A percentile compares a stretch with the other conserved stretches of the same genome.
Conservation (phyloP, 305 asterid species). For the Fraxinus paxiana region DNA sequence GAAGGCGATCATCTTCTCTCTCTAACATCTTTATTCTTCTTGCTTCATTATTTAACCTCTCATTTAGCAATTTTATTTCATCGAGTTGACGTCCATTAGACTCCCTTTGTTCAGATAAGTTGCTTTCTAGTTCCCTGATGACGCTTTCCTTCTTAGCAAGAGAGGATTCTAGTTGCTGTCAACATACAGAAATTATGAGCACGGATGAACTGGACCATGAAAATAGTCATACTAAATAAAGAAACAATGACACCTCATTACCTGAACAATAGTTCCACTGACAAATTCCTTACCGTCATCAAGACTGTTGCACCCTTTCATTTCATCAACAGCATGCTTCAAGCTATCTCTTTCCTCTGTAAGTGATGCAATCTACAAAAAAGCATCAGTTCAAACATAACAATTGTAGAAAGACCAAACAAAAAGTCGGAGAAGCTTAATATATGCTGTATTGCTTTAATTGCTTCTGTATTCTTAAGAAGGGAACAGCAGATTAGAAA, state of each 20-base stretch:
- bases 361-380: constrained; percentile 57
- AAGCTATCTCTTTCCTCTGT: constrained; percentile 69
- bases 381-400: constrained; percentile 29
- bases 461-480: constrained; percentile 14
- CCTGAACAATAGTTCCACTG: constrained; percentile 57
- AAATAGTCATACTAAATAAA: not conserved
- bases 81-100: constrained; percentile 55
- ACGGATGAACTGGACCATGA: constrained; percentile 17
- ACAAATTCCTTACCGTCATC: constrained; percentile 50
- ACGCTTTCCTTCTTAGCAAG: constrained; percentile 65
- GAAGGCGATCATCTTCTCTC: constrained; percentile 83
- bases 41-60: constrained; percentile 68
- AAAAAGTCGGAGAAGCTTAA: not conserved
- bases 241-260: constrained; percentile 21
- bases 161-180: constrained; percentile 79
- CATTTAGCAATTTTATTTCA: constrained; percentile 74
- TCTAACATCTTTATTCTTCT: constrained; percentile 80
- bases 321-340: constrained; percentile 41
- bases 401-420: constrained; percentile 21
- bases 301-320: constrained; percentile 45
- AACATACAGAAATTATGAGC: constrained; percentile 28
- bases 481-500: constrained; percentile 9
- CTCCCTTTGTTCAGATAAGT: constrained; percentile 54
- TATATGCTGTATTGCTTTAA: constrained; percentile 9
- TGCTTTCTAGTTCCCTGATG: constrained; percentile 65